Conservation (phyloP, 2,329 filamentous ascomycete genomes). For the Phyllosticta paracitricarpa region DNA sequence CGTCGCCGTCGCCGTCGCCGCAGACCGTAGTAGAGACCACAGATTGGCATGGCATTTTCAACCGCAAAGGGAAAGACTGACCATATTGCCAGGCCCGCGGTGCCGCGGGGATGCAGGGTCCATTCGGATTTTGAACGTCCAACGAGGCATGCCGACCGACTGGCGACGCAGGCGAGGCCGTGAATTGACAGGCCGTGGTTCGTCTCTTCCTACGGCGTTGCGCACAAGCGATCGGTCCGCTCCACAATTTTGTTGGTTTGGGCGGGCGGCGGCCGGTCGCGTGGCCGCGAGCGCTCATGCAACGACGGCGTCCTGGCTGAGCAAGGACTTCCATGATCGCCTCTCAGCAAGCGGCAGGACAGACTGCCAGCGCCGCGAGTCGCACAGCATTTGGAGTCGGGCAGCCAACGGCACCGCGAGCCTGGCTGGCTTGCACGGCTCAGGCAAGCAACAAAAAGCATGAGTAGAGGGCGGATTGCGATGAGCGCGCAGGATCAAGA, state of each 20-base stretch:
- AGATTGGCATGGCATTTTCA: background rate
- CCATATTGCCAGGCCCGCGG: background rate
- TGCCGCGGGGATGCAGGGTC: background rate
- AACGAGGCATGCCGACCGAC: background rate
- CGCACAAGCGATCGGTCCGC: background rate
- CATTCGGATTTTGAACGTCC: background rate
- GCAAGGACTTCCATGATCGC: slow-evolving; percentile 10
- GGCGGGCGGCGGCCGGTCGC: slow-evolving; percentile 5
- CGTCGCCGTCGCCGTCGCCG: slow-evolving; percentile 2
- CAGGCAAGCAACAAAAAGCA: background rate
- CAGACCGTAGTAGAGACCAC: background rate
- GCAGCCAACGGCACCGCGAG: background rate
- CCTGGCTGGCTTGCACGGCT: background rate
- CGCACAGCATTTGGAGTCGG: background rate
- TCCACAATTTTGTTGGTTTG: background rate
- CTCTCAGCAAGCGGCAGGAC: slow-evolving; percentile 3
- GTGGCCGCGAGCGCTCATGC: slow-evolving; percentile 2
- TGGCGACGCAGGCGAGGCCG: background rate
- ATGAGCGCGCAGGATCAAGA: no score
- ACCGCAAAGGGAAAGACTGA: background rate
- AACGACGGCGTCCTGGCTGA: background rate
- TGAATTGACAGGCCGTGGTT: background rate
- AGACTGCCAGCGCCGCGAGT: background rate
- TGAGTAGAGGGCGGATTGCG: background rate
- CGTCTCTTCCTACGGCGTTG: background rate